Percentiles rank a stretch among this genome's conserved stretches.
phyloP scores from a whole-genome alignment of 192 early-diverging fungal species.

The Tieghemiomyces parasiticus region DNA sequence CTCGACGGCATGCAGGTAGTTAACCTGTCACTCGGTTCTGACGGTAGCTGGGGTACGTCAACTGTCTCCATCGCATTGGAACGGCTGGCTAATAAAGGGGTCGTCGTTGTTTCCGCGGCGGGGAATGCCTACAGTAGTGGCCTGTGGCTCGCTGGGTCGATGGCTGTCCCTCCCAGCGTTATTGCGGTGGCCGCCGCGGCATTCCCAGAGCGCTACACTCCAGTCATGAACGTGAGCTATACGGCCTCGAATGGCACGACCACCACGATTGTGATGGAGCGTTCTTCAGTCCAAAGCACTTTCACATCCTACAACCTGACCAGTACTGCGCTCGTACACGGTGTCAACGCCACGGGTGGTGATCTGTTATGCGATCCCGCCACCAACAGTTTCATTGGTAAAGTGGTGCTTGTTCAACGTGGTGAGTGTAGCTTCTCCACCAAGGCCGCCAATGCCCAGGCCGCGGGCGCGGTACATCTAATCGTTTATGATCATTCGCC shows the following conservation, averaged over 20 bases:
- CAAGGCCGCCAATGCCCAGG: neutral
- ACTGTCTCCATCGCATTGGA: too few relatives aligned
- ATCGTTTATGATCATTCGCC: neutral
- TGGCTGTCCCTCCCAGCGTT: neutral
- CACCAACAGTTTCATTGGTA: conserved; percentile 18
- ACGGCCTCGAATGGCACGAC: neutral
- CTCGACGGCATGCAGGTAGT: neutral
- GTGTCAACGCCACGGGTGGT: conserved; percentile 25
- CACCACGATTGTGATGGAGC: neutral
- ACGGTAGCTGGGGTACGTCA: neutral
- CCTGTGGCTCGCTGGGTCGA: neutral
- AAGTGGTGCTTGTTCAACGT: conserved; percentile 47
- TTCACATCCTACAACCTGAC: neutral
- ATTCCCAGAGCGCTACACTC: too few relatives aligned
- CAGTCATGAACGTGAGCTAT: too few relatives aligned
- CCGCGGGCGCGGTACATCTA: neutral
- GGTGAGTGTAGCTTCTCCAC: neutral
- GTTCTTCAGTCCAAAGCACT: neutral
- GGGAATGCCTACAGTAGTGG: neutral
- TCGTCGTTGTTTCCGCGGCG: neutral
- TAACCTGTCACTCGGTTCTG: neutral
- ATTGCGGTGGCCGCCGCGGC: neutral
- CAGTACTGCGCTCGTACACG: conserved; percentile 17
- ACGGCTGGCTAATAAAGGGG: neutral
- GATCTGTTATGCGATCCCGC: conserved; percentile 38